Evolutionary conservation across 1,284 basidiomycete genomes (phyloP).

Genomic region (Porodaedalea pini): DNA sequence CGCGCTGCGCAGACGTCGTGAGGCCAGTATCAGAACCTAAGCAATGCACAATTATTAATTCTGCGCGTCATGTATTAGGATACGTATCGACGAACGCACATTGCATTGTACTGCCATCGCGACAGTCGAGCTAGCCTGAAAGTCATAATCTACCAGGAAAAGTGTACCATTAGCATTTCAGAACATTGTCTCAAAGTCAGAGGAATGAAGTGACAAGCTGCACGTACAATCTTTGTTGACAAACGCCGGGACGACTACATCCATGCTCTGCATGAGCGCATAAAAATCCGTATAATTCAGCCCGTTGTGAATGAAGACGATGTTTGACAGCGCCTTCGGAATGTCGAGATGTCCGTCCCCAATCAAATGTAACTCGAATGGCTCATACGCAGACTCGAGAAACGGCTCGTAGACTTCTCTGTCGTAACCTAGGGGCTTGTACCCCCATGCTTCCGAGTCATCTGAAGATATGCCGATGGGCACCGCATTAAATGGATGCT

Average conservation of each 20-base stretch:
- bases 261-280: slow-evolving; percentile 33
- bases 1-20: slow-evolving; percentile 32
- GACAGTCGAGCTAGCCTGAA: slow-evolving; percentile 39
- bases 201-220: slow-evolving; percentile 21
- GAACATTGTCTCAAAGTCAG: slow-evolving; percentile 11
- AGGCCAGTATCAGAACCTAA: slow-evolving; percentile 37
- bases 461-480: slow-evolving; percentile 23
- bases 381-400: slow-evolving; percentile 28
- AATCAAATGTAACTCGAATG: slow-evolving; percentile 34
- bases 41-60: neutral
- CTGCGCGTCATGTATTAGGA: neutral
- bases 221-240: slow-evolving; percentile 16
- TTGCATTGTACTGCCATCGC: slow-evolving; percentile 36
- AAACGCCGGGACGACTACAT: slow-evolving; percentile 38
- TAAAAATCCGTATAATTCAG: slow-evolving; percentile 36
- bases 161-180: slow-evolving; percentile 3
- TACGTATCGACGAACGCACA: slow-evolving; percentile 23
- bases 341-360: slow-evolving; percentile 34
- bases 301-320: slow-evolving; percentile 32
- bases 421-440: slow-evolving; percentile 31
- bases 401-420: slow-evolving; percentile 23
- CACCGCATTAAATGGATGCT: neutral
- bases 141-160: slow-evolving; percentile 28
- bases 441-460: slow-evolving; percentile 36
- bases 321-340: slow-evolving; percentile 32